These are phyloP conservation scores for Xylariaceae sp. DNA, from an alignment of 2,329 filamentous ascomycete species.

Conservation along the genomic window DNA sequence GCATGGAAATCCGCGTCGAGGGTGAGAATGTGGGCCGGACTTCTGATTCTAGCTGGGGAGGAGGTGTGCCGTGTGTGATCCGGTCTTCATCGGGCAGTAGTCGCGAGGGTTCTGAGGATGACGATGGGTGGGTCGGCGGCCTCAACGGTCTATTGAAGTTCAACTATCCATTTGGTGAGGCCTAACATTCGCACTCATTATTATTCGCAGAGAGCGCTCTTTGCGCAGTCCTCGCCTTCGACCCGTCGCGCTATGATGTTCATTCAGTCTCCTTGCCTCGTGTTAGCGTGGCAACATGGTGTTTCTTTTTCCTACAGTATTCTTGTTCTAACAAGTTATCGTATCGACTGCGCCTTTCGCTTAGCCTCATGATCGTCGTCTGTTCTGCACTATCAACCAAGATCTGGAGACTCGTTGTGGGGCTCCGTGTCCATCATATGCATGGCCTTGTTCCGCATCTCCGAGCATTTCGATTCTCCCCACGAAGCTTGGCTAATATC, in stretches of 20 bases:
- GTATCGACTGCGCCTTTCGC: no score
- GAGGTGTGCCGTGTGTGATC: constrained; percentile 90
- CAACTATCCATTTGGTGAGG: constrained; percentile 82
- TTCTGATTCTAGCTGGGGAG: constrained; percentile 25
- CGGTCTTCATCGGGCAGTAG: constrained; percentile 45
- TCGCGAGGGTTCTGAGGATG: constrained; percentile 48
- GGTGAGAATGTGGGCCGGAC: constrained; percentile 68
- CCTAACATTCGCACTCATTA: background rate
- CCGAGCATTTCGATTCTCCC: constrained; percentile 1
- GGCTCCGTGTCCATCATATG: background rate
- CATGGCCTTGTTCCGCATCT: background rate
- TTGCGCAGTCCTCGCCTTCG: background rate
- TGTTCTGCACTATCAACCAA: no score
- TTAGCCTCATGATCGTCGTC: no score
- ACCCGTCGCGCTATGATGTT: background rate
- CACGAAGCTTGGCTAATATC: background rate
- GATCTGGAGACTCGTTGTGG: background rate
- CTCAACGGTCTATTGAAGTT: constrained; percentile 93
- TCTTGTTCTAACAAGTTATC: no score
- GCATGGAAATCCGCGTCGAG: constrained; percentile 81
- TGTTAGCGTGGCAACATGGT: background rate
- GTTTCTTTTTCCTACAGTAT: background rate
- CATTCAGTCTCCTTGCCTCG: background rate
- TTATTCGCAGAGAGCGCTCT: constrained; percentile 18
- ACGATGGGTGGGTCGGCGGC: constrained; percentile 95